phyloP scores from a whole-genome alignment of 306 rosid species.

The Lagenaria siceraria region DNA sequence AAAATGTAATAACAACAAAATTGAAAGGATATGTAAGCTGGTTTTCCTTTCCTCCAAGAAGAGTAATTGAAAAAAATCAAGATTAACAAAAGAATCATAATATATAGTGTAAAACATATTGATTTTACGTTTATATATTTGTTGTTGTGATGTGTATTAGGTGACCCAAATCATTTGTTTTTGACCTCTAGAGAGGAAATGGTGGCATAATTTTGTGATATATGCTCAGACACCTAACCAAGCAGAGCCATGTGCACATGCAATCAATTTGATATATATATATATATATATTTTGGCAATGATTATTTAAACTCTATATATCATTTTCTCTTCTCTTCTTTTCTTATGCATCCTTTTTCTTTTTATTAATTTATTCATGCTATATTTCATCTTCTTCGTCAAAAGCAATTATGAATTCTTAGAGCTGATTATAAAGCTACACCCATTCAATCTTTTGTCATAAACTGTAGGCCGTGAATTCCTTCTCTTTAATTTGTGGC shows the following conservation, averaged over 20 bases:
- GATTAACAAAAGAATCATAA: background rate
- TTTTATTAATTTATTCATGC: background rate
- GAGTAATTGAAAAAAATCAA: background rate
- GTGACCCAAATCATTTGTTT: constrained; percentile 2
- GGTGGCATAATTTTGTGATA: background rate
- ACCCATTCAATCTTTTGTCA: background rate
- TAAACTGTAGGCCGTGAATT: too few relatives aligned
- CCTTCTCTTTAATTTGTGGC: too few relatives aligned
- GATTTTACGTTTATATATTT: background rate
- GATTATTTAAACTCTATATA: background rate
- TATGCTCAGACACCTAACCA: background rate
- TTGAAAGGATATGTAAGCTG: background rate
- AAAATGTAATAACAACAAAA: background rate
- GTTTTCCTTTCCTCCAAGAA: background rate
- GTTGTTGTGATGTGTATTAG: background rate
- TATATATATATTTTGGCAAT: background rate
- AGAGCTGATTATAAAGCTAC: background rate
- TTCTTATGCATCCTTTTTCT: background rate
- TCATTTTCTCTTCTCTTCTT: background rate
- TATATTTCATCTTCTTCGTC: background rate
- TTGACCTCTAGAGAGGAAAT: background rate
- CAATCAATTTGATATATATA: background rate
- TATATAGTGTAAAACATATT: background rate
- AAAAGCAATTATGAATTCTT: background rate
- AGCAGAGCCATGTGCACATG: constrained; percentile 1